Base-by-base conservation (phyloP, 2,329 filamentous ascomycete species). In the Claviceps sp. region DNA sequence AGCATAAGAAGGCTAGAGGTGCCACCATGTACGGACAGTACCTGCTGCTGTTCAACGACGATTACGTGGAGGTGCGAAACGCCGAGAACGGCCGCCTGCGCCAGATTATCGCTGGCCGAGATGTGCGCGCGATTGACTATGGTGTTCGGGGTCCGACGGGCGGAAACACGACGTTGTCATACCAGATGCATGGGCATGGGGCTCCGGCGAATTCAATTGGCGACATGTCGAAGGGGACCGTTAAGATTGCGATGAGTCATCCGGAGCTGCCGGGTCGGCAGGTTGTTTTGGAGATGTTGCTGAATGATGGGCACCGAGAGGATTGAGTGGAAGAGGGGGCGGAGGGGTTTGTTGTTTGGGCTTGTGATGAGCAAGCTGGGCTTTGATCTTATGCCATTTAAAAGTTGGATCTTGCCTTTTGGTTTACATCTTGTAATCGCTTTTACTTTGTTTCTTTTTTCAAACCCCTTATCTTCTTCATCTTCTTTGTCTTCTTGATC, bases 21-120 rank as follows among this genome's bases (percentile, higher is more conserved):
- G 90, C 90, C 2, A 93, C 89, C 55, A 83, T 97, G 71, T 94
- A 88, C 60, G 90, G 89, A 1, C 85, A 89, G 53, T 97, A 95
- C 65, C 78, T 98, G 4, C 74, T 98, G 7, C 79, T 98, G 4
- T 95, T 97, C 71, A 93, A 96, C 65, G 85, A 87, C 22, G 91
- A 97, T 66, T 98, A 97, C 59, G 88, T 98, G 47, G 93, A 98
- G 71, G 88, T 98, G 50, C 81, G 93, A 51, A 97, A 98, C 61
- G 93, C 93, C 17, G 88, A 96, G 71, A 97, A 97, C 62, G 93
- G 93, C 0, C 79, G 94, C 20, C 68, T 98, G 56, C 80, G 93
- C 60, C 93, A 98, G 71, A 93, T 98, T 53, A 95, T 98, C 59
- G 85, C 89, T 0, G 93, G 93, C 0, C 77, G 87, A 55, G 90